Evolutionary conservation across 225 moss, liverwort and hornwort species (phyloP).

Genomic region (Anthoceros angustus): DNA sequence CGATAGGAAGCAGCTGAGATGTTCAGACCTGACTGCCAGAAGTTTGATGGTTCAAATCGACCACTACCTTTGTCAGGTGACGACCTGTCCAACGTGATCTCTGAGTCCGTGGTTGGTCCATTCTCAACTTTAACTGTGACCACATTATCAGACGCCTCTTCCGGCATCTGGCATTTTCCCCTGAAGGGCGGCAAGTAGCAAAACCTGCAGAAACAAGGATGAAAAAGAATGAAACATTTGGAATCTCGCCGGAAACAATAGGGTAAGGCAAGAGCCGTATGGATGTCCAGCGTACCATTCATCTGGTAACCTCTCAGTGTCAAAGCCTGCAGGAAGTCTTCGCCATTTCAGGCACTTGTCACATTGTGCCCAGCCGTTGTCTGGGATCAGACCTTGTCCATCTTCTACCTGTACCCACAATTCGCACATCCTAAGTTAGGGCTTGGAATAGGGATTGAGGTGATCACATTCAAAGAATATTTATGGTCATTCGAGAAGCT

Average conservation of each 20-base stretch:
- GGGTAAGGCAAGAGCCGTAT: neutral
- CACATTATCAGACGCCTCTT: neutral
- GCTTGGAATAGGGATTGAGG: neutral
- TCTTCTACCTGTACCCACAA: constrained; percentile 7
- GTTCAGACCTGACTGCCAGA: neutral
- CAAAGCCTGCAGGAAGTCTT: constrained; percentile 41
- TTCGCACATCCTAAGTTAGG: neutral
- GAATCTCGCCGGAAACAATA: neutral
- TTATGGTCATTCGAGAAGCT: neutral
- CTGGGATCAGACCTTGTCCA: constrained; percentile 18
- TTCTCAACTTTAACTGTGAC: neutral
- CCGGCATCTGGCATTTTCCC: neutral
- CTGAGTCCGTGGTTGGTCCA: neutral
- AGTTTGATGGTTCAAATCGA: neutral
- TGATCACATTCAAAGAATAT: neutral
- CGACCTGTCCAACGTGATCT: neutral
- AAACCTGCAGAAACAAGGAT: neutral
- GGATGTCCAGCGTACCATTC: constrained; percentile 31
- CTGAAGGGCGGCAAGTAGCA: constrained; percentile 1
- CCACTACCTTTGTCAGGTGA: neutral
- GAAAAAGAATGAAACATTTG: neutral
- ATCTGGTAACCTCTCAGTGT: constrained; percentile 25
- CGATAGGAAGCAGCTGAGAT: no score
- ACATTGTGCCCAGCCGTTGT: constrained; percentile 76
- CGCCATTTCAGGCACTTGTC: constrained; percentile 75